Percentiles rank a stretch among this genome's conserved stretches.
These are phyloP conservation scores for Thraustotheca clavata DNA, from an alignment of 352 stramenopile genomes.

Conservation along the genomic window DNA sequence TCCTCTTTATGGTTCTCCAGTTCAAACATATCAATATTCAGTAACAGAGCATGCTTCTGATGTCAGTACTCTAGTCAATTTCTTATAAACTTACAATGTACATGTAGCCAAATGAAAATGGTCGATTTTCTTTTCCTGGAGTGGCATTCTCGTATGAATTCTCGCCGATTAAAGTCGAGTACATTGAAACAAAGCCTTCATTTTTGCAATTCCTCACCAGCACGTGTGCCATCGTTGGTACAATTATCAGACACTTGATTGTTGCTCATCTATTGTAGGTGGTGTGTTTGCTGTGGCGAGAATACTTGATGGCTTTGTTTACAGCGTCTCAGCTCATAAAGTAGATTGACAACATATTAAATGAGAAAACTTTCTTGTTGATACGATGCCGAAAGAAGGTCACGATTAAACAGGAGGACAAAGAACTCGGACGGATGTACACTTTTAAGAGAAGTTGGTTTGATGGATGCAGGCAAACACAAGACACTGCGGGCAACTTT, in stretches of 20 bases:
- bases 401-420: conserved; percentile 9
- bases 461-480: background rate
- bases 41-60: conserved; percentile 74
- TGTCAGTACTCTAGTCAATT: background rate
- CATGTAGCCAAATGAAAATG: conserved; percentile 3
- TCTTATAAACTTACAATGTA: background rate
- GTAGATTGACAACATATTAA: conserved; percentile 37
- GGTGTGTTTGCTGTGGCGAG: conserved; percentile 79
- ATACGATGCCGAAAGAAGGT: background rate
- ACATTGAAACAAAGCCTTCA: conserved; percentile 76
- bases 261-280: background rate
- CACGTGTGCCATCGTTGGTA: conserved; percentile 77
- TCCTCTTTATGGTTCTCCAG: conserved; percentile 53
- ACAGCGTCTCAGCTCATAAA: conserved; percentile 81
- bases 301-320: conserved; percentile 81
- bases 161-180: conserved; percentile 82
- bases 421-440: background rate
- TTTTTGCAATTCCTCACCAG: conserved; percentile 82
- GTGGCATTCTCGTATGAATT: conserved; percentile 87
- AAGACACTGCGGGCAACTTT: background rate
- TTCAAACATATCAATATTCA: conserved; percentile 82
- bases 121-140: conserved; percentile 53
- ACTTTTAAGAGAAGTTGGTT: background rate
- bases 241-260: no score
- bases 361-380: background rate